Evolutionary conservation across 805 yeast species (phyloP).

Genomic region (Ogataea trehalophila): DNA sequence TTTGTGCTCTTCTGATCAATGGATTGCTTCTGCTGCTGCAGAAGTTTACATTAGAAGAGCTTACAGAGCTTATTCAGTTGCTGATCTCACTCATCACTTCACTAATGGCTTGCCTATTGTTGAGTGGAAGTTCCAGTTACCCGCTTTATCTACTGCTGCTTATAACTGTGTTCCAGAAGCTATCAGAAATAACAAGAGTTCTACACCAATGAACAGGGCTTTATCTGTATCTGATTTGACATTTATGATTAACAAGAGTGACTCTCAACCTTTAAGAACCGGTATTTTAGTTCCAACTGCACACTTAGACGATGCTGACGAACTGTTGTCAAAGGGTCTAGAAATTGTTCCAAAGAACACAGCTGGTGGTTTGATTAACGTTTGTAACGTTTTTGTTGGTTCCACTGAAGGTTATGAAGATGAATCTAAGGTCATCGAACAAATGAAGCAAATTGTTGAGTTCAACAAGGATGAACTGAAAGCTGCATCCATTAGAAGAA

Average conservation of each 20-base stretch:
- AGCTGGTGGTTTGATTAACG: slow-evolving; percentile 55
- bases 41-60: slow-evolving; percentile 96
- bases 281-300: slow-evolving; percentile 79
- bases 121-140: slow-evolving; percentile 86
- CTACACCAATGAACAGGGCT: slow-evolving; percentile 63
- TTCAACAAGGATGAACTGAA: slow-evolving; percentile 67
- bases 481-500: slow-evolving; percentile 78
- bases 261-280: slow-evolving; percentile 68
- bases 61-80: slow-evolving; percentile 90
- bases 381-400: slow-evolving; percentile 74
- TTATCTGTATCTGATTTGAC: slow-evolving; percentile 91
- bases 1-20: slow-evolving; percentile 74
- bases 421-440: slow-evolving; percentile 63
- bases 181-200: slow-evolving; percentile 35
- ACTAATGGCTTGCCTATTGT: slow-evolving; percentile 56
- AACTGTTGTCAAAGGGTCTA: slow-evolving; percentile 68
- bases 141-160: slow-evolving; percentile 65
- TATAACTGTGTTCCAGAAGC: slow-evolving; percentile 62
- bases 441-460: slow-evolving; percentile 59
- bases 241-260: slow-evolving; percentile 66
- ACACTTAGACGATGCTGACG: slow-evolving; percentile 89
- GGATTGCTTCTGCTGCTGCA: slow-evolving; percentile 92
- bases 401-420: slow-evolving; percentile 67
- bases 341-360: slow-evolving; percentile 56
- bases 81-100: slow-evolving; percentile 61